These are phyloP conservation scores for Trichoderma oligosporum DNA, from an alignment of 2,329 filamentous ascomycete genomes.

Conservation along the genomic window DNA sequence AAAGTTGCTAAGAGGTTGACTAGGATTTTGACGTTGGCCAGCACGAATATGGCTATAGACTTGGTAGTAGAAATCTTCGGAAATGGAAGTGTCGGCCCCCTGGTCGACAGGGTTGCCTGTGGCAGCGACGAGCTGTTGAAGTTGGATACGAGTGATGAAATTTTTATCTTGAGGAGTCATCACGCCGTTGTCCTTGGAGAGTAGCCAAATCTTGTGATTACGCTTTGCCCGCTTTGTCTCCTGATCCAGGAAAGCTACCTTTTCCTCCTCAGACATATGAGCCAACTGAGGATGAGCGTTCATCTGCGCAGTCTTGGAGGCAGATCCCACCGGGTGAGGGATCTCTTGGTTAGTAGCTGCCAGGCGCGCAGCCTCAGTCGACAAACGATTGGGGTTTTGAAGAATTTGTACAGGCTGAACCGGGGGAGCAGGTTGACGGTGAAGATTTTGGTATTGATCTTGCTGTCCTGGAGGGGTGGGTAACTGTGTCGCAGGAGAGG, in stretches of 20 bases:
- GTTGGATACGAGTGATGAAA: conserved; percentile 95
- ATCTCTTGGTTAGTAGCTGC: conserved; percentile 37
- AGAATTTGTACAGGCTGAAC: conserved; percentile 69
- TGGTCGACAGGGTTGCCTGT: conserved; percentile 82
- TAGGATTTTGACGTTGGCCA: conserved; percentile 82
- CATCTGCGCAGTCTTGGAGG: conserved; percentile 32
- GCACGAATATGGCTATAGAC: conserved; percentile 93
- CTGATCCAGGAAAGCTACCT: conserved; percentile 76
- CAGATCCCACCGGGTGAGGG: conserved; percentile 51
- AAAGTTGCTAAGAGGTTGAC: conserved; percentile 91
- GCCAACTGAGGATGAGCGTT: conserved; percentile 48
- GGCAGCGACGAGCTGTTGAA: conserved; percentile 91
- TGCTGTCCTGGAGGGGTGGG: conserved; percentile 24
- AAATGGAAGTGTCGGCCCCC: conserved; percentile 73
- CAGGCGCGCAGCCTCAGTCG: conserved; percentile 43
- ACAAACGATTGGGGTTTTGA: conserved; percentile 70
- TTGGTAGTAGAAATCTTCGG: conserved; percentile 98
- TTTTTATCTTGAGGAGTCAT: conserved; percentile 99
- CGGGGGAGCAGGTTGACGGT: conserved; percentile 36
- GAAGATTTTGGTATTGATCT: conserved; percentile 29
- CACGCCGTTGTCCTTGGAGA: conserved; percentile 90
- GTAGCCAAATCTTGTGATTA: conserved; percentile 94
- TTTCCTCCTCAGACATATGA: conserved; percentile 78
- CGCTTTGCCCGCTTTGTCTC: conserved; percentile 94
- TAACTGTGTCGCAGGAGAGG: conserved; percentile 31